Percentiles rank a stretch among this genome's conserved stretches.
These are phyloP conservation scores for Suillus clintonianus DNA, from an alignment of 768 basidiomycete genomes.

Conservation along the genomic window DNA sequence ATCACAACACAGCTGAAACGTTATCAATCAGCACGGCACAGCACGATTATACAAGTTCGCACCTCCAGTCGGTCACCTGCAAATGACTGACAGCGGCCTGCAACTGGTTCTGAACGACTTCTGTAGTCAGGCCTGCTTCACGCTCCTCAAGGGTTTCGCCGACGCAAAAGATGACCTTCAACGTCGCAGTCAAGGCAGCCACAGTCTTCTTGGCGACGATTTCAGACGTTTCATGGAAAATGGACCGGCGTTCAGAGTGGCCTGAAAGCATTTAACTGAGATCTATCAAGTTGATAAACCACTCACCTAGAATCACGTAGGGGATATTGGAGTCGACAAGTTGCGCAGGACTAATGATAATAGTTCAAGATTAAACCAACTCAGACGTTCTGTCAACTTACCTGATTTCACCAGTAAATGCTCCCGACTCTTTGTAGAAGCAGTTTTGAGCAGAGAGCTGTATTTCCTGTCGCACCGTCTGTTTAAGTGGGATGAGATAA, in stretches of 20 bases:
- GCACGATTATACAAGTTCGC: constrained; percentile 20
- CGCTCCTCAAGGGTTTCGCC: constrained; percentile 92
- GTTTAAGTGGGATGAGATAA: constrained; percentile 78
- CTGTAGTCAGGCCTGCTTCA: constrained; percentile 73
- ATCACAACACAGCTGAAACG: constrained; percentile 78
- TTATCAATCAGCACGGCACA: not conserved
- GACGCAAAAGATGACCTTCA: constrained; percentile 93
- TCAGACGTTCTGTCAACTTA: constrained; percentile 28
- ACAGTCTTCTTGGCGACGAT: constrained; percentile 85
- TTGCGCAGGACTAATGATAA: constrained; percentile 64
- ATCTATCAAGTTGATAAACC: constrained; percentile 1
- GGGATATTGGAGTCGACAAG: constrained; percentile 84
- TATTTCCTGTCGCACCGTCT: constrained; percentile 62
- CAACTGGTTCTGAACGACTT: constrained; percentile 83
- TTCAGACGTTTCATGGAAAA: constrained; percentile 88
- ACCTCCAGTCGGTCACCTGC: constrained; percentile 80
- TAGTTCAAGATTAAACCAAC: not conserved
- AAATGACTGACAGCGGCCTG: constrained; percentile 68
- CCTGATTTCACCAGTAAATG: constrained; percentile 98
- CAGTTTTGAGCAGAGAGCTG: constrained; percentile 91
- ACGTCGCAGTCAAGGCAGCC: constrained; percentile 71
- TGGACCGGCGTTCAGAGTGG: constrained; percentile 93
- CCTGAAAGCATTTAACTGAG: constrained; percentile 43
- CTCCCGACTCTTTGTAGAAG: constrained; percentile 81
- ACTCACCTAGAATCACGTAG: constrained; percentile 87